Base-by-base conservation (phyloP, 139 green algal species). In the Chlorella vulgaris region DNA sequence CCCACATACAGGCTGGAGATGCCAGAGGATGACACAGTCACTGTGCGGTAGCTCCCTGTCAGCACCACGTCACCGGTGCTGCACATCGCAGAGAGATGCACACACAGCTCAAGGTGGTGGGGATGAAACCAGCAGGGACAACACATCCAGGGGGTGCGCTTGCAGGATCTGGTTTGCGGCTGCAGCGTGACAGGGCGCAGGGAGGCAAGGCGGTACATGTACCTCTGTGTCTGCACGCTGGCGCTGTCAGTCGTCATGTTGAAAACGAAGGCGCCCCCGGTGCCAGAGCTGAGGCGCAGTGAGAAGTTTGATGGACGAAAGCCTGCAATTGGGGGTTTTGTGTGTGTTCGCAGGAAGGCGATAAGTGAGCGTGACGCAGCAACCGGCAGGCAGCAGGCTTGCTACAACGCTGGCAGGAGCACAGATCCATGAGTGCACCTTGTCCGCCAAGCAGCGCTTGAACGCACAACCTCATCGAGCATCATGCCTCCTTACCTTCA, bases 1-100 rank as follows among this genome's bases (percentile, higher is more conserved):
- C 21, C 29, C 4, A 83, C 10, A 31, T 62, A 78, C 18, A 78
- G 22, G 21, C 39, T 78, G 40, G 78, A 36, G 39, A 83, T 83
- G 67, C 78, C 78, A 0, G 60, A 60, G 18, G 78, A 31, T 7
- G 21, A 8, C 1, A 83, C 39, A 0, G 60, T 15, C 8, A 78
- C 78, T 0, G 53, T 53, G 7, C 68, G 50, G 24, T 35, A 76
- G 39, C 36, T 39, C 19, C 78, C 78, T 21, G 61, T 42, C 26
- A 78, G 51, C n/a, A 70, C 42, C 0, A 70, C 28, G 26, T 61
- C 39, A 0, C 51, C 50, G 2, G 55, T 70, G 19, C 66, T 78
- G 78, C 50, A 67, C n/a, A 40, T 26, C 43, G 22, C 31, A 21
- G 29, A 29, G 43, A 4, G 1, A 15, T 39, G 68, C 2, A 4